phyloP scores from a whole-genome alignment of 2,329 filamentous ascomycete genomes.

The Thermoascus crustaceus region DNA sequence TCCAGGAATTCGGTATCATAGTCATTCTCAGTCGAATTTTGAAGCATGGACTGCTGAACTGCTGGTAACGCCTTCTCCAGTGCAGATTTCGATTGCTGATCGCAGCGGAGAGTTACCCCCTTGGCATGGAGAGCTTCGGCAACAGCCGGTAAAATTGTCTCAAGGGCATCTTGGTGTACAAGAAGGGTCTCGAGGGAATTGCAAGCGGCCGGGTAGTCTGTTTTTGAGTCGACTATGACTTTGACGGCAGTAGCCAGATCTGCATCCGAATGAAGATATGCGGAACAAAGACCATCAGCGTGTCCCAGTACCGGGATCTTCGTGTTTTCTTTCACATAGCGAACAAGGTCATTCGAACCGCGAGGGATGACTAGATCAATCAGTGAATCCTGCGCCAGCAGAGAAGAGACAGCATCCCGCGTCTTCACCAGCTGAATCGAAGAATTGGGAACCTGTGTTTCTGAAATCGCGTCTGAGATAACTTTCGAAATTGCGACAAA shows the following conservation, averaged over 20 bases:
- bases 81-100: constrained; percentile 57
- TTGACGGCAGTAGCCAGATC: constrained; percentile 62
- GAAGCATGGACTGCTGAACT: constrained; percentile 43
- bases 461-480: constrained; percentile 68
- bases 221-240: constrained; percentile 85
- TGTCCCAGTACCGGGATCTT: constrained; percentile 94
- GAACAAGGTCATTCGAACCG: constrained; percentile 81
- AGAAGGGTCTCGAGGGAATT: constrained; percentile 90
- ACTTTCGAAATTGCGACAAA: constrained; percentile 82
- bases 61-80: constrained; percentile 44
- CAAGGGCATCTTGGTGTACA: constrained; percentile 64
- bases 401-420: constrained; percentile 76
- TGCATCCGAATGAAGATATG: constrained; percentile 75
- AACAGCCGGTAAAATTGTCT: constrained; percentile 59
- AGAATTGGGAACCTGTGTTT: constrained; percentile 68
- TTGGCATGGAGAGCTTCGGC: constrained; percentile 66
- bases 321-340: constrained; percentile 81
- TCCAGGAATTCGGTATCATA: constrained; percentile 86
- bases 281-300: constrained; percentile 83
- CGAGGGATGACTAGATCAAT: constrained; percentile 95
- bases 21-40: constrained; percentile 61
- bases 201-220: constrained; percentile 89
- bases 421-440: constrained; percentile 93
- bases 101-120: constrained; percentile 77
- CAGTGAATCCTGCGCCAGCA: constrained; percentile 75